These are phyloP conservation scores for Aspergillus cristatus DNA, from an alignment of 495 filamentous ascomycete species.

Conservation along the genomic window DNA sequence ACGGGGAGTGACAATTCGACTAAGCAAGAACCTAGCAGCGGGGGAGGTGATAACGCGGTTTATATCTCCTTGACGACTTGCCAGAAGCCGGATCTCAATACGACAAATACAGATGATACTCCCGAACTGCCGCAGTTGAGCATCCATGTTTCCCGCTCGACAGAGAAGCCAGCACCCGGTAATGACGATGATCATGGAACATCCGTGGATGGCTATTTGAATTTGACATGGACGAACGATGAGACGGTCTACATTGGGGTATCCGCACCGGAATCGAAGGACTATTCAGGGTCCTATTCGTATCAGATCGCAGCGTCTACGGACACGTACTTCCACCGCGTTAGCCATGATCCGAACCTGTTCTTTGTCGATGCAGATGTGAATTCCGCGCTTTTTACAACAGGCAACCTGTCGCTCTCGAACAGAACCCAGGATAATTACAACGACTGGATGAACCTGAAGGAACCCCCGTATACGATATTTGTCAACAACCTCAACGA, in stretches of 20 bases:
- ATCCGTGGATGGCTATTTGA: slow-evolving; percentile 49
- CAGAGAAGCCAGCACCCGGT: slow-evolving; percentile 59
- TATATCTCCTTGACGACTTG: slow-evolving; percentile 81
- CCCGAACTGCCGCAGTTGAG: slow-evolving; percentile 57
- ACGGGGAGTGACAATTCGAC: slow-evolving; percentile 12
- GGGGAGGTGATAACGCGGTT: slow-evolving; percentile 20
- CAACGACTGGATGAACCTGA: slow-evolving; percentile 45
- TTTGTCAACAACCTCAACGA: slow-evolving; percentile 65
- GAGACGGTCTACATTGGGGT: slow-evolving; percentile 67
- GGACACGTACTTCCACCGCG: slow-evolving; percentile 60
- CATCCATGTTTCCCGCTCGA: slow-evolving; percentile 57
- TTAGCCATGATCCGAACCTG: slow-evolving; percentile 43
- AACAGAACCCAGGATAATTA: slow-evolving; percentile 29
- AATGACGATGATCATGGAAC: slow-evolving; percentile 33
- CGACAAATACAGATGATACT: slow-evolving; percentile 13
- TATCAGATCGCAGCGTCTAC: slow-evolving; percentile 79
- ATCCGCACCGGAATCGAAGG: slow-evolving; percentile 51
- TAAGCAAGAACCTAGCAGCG: slow-evolving; percentile 12
- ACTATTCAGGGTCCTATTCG: slow-evolving; percentile 54
- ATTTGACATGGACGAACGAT: slow-evolving; percentile 25
- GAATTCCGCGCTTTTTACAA: slow-evolving; percentile 65
- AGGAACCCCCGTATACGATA: slow-evolving; percentile 58
- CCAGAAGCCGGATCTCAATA: slow-evolving; percentile 51
- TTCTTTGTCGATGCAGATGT: slow-evolving; percentile 74
- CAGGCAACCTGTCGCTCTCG: slow-evolving; percentile 54